phyloP scores from a whole-genome alignment of 108 stramenopile genomes.

The Pseudonitzschia multiseries region DNA sequence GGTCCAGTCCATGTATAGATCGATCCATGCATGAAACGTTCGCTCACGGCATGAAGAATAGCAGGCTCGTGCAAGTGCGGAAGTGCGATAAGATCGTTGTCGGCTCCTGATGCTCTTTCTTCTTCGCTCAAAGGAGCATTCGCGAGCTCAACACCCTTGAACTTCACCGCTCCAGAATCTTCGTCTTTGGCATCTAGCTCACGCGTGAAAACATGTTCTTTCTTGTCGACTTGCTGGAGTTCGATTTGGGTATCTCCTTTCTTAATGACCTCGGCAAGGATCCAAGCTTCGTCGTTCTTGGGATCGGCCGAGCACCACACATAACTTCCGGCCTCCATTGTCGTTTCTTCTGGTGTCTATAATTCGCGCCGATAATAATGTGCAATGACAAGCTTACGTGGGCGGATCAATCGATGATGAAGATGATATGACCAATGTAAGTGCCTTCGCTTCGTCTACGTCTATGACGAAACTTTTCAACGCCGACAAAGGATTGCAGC shows the following conservation, averaged over 20 bases:
- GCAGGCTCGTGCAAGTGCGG: conserved; percentile 99
- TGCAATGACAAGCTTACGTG: background rate
- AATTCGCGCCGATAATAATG: background rate
- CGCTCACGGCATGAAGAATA: conserved; percentile 89
- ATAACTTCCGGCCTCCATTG: conserved; percentile 82
- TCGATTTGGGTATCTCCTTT: conserved; percentile 47
- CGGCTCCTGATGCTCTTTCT: conserved; percentile 76
- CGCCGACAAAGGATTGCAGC: background rate
- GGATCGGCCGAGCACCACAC: conserved; percentile 73
- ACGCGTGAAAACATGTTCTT: conserved; percentile 47
- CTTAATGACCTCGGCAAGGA: conserved; percentile 76
- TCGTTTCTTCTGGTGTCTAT: background rate
- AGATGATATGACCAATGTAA: background rate
- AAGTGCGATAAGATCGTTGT: conserved; percentile 93
- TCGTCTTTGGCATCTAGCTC: conserved; percentile 37
- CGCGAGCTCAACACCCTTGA: conserved; percentile 85
- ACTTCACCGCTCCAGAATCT: conserved; percentile 60
- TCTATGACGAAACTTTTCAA: background rate
- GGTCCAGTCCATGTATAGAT: conserved; percentile 99
- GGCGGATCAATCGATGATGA: background rate
- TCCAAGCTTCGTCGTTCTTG: conserved; percentile 86
- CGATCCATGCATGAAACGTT: conserved; percentile 84
- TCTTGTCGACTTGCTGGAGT: conserved; percentile 60
- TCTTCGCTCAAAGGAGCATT: conserved; percentile 66
- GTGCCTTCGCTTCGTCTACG: background rate